A percentile compares a stretch with the other conserved stretches of the same genome.
These are phyloP conservation scores for Cyclotella baltica DNA, from an alignment of 108 stramenopile genomes.

Conservation along the genomic window DNA sequence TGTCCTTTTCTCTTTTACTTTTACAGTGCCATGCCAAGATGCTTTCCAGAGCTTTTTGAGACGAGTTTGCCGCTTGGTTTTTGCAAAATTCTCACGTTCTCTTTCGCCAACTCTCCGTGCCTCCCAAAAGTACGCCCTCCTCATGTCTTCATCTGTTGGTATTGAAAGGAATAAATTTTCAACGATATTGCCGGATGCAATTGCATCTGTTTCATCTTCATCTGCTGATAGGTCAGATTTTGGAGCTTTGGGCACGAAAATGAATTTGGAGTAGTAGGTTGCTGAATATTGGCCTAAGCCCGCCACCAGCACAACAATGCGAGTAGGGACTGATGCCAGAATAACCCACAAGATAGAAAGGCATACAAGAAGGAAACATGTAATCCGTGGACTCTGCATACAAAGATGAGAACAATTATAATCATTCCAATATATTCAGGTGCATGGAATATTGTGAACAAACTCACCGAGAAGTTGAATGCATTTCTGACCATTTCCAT, in stretches of 20 bases:
- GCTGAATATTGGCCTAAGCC: conserved; percentile 68
- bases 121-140: conserved; percentile 87
- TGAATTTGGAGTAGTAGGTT: conserved; percentile 60
- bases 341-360: conserved; percentile 45
- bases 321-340: conserved; percentile 51
- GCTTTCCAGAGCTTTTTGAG: conserved; percentile 79
- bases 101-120: conserved; percentile 57
- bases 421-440: not conserved
- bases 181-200: conserved; percentile 50
- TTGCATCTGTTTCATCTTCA: conserved; percentile 12
- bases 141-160: conserved; percentile 86
- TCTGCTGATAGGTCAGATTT: conserved; percentile 22
- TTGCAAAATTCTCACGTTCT: conserved; percentile 57
- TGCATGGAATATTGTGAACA: not conserved
- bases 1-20: conserved; percentile 53
- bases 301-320: conserved; percentile 47
- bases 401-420: not conserved
- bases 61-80: conserved; percentile 63
- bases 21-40: conserved; percentile 62
- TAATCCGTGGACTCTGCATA: conserved; percentile 50
- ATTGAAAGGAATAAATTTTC: conserved; percentile 73
- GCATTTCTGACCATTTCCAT: conserved; percentile 74
- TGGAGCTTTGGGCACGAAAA: conserved; percentile 20
- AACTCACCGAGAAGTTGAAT: conserved; percentile 82
- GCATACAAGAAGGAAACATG: conserved; percentile 45